Base-by-base conservation (phyloP, 306 rosid species). In the Prunus davidiana region DNA sequence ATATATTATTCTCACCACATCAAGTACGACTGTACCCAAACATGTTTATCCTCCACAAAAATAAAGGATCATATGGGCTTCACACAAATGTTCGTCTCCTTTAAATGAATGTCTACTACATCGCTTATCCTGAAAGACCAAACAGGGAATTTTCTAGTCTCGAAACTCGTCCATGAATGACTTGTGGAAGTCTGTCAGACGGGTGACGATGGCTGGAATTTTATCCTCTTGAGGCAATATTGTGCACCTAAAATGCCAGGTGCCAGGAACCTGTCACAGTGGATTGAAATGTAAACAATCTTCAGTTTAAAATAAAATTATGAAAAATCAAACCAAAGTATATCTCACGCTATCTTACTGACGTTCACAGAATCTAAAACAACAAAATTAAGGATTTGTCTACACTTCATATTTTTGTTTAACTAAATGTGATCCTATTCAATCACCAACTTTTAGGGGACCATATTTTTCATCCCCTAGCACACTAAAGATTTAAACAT, bases 181-280 rank as follows among this genome's bases (percentile, higher is more conserved):
- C 71, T 79, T 20, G 71, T 96, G 99, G 83, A 96, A 96, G 83
- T 91, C 96, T 0, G 96, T 91, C 84, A 96, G 78, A 18, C 96
- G 93, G 47, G 85, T 20, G 58, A 89, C 89, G 8, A 96, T 51
- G 0, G 92, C 97, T 8, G 97, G 99, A 84, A 96, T 91, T 89
- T 91, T 96, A n/a, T 92, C 99, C 89, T 96, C 99, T 75, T 78
- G 93, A 34, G 98, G 99, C 79, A 96, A 85, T 51, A 96, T 92
- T 24, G 99, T 96, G 86, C 97, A 92, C 77, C 99, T 92, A 60
- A 96, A 92, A 81, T 96, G 99, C 99, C 98, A 96, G 57, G 97
- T 96, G 51, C 99, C 96, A 8, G 97, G 89, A 80, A 88, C 98
- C 97, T 94, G 80, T 79, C 76, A 78, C 54, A 24, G 81, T 45